Evolutionary conservation across 495 filamentous ascomycete species (phyloP).

Genomic region (Penicillium crystallinum): DNA sequence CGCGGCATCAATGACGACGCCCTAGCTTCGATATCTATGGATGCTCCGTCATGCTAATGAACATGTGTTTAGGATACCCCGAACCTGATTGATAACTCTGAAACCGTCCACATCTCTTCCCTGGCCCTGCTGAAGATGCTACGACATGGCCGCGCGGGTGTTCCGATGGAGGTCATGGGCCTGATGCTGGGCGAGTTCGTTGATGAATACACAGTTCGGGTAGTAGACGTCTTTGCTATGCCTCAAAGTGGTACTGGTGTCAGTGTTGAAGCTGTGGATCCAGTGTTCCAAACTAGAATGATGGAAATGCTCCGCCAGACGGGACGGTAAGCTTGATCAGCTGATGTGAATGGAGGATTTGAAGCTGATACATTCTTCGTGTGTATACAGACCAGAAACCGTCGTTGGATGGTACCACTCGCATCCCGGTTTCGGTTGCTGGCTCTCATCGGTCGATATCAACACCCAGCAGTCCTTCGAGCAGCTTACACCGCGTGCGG

Average conservation of each 20-base stretch:
- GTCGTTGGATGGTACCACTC: constrained; percentile 99
- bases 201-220: constrained; percentile 96
- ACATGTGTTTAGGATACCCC: constrained; percentile 61
- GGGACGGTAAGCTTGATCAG: constrained; percentile 61
- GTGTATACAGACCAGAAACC: constrained; percentile 68
- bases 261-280: constrained; percentile 96
- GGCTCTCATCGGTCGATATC: constrained; percentile 98
- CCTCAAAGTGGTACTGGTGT: constrained; percentile 98
- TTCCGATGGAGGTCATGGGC: constrained; percentile 99
- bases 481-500: constrained; percentile 90
- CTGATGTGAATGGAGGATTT: not conserved
- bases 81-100: constrained; percentile 93
- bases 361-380: not conserved
- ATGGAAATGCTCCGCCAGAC: constrained; percentile 99
- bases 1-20: not conserved
- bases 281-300: constrained; percentile 99
- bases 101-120: constrained; percentile 98
- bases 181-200: constrained; percentile 98
- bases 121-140: constrained; percentile 97
- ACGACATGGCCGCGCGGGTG: constrained; percentile 91
- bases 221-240: constrained; percentile 99
- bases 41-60: constrained; percentile 12
- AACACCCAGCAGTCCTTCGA: constrained; percentile 99
- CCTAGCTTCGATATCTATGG: not conserved
- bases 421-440: constrained; percentile 97